Conservation (phyloP, 768 basidiomycete species). For the Pleurotus cornucopiae region DNA sequence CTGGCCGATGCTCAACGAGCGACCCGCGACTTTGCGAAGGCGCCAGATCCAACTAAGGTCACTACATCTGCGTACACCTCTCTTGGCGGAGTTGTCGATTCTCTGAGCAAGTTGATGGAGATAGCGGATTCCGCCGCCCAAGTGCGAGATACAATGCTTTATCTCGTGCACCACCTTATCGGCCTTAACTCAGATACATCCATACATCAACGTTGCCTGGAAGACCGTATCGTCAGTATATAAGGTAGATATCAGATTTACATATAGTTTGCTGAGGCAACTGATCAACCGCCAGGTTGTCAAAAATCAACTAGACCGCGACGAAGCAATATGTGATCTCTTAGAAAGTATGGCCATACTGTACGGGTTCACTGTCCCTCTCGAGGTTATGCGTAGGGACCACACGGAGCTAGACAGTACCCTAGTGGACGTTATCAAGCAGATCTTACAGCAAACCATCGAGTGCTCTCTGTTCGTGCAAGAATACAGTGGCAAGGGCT, state of each 20-base stretch:
- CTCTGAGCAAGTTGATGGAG: background rate
- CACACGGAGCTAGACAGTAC: conserved; percentile 20
- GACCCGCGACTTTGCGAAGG: background rate
- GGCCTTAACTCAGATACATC: conserved; percentile 7
- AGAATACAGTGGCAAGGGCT: conserved; percentile 29
- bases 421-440: conserved; percentile 14
- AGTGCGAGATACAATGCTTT: background rate
- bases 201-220: conserved; percentile 10
- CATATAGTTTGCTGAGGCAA: background rate
- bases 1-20: background rate
- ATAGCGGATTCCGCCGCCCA: background rate
- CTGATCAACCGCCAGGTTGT: conserved; percentile 17
- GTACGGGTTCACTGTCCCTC: conserved; percentile 25
- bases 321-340: conserved; percentile 22
- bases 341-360: conserved; percentile 23
- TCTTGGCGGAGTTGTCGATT: background rate
- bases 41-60: background rate
- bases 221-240: conserved; percentile 9
- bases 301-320: conserved; percentile 21
- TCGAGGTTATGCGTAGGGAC: conserved; percentile 22
- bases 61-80: background rate
- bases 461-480: conserved; percentile 32
- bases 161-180: background rate
- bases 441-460: conserved; percentile 25
- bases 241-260: background rate